These are phyloP conservation scores for Marasmius sp. DNA, from an alignment of 1,284 basidiomycete species.

Conservation along the genomic window DNA sequence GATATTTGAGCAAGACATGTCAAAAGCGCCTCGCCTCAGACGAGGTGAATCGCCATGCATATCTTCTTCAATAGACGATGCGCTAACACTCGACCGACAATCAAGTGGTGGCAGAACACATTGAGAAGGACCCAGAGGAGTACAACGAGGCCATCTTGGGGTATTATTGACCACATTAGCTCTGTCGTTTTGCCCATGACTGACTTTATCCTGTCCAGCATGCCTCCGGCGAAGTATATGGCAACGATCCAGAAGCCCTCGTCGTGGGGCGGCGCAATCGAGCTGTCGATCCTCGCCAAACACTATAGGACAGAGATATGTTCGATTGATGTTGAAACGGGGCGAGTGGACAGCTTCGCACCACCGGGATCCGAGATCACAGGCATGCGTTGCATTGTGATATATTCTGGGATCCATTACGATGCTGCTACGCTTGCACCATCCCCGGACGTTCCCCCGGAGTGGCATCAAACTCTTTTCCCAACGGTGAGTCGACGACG, in stretches of 20 bases:
- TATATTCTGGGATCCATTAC: constrained; percentile 95
- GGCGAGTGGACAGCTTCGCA: constrained; percentile 83
- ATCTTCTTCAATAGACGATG: constrained; percentile 1
- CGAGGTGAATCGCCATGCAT: constrained; percentile 46
- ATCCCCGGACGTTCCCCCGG: constrained; percentile 65
- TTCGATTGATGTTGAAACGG: constrained; percentile 89
- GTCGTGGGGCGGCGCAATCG: constrained; percentile 94
- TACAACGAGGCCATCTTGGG: constrained; percentile 86
- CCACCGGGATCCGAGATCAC: constrained; percentile 46
- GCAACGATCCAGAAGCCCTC: constrained; percentile 74
- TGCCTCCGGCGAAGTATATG: constrained; percentile 76
- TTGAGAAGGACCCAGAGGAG: constrained; percentile 64
- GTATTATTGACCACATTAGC: constrained; percentile 37
- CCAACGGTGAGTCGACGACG: constrained; percentile 44
- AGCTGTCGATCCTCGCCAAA: constrained; percentile 78
- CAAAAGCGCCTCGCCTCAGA: constrained; percentile 63
- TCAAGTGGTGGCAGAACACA: constrained; percentile 80
- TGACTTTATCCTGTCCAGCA: constrained; percentile 34
- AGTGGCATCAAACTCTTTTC: constrained; percentile 90
- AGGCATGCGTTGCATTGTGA: constrained; percentile 58
- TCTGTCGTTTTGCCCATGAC: constrained; percentile 1
- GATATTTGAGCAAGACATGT: constrained; percentile 79
- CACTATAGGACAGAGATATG: constrained; percentile 85
- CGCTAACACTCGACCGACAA: constrained; percentile 6
- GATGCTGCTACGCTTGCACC: constrained; percentile 87